These are phyloP conservation scores for Tolypocladium ophioglossoides DNA, from an alignment of 2,329 filamentous ascomycete species.

Conservation along the genomic window DNA sequence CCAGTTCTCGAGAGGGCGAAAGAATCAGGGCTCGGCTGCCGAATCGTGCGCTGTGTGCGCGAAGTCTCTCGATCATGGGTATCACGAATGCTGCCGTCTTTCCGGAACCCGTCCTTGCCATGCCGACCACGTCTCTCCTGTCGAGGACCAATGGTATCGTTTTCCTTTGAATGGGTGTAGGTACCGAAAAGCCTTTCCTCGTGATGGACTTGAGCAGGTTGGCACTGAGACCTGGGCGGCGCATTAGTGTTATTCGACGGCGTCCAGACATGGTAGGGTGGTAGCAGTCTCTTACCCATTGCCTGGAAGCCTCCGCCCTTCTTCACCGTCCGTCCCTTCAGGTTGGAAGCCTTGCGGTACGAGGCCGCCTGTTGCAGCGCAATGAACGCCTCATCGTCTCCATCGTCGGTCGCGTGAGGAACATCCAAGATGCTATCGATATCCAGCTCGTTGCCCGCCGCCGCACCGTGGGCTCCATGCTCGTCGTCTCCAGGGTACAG, in stretches of 20 bases:
- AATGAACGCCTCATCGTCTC: constrained; percentile 82
- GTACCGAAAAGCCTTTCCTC: constrained; percentile 89
- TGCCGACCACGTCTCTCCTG: constrained; percentile 91
- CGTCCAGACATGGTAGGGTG: not conserved
- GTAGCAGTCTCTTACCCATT: constrained; percentile 50
- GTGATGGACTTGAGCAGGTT: constrained; percentile 83
- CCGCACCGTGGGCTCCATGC: constrained; percentile 26
- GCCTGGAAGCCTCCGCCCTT: constrained; percentile 95
- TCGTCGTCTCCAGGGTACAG: constrained; percentile 56
- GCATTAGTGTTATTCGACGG: not conserved
- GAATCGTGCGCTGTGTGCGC: constrained; percentile 75
- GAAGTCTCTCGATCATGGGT: constrained; percentile 92
- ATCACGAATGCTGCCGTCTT: constrained; percentile 98
- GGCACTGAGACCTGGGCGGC: constrained; percentile 55
- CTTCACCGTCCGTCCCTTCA: constrained; percentile 79
- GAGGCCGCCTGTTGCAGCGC: constrained; percentile 76
- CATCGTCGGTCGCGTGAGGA: constrained; percentile 35
- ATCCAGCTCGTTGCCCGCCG: constrained; percentile 39
- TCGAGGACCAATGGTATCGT: constrained; percentile 87
- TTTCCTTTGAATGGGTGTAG: constrained; percentile 95
- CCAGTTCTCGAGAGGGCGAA: constrained; percentile 87
- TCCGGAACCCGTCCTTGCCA: constrained; percentile 97
- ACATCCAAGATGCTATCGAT: constrained; percentile 51
- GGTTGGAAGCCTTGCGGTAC: constrained; percentile 72
- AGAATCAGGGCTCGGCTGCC: constrained; percentile 80